These are phyloP conservation scores for Starmerella cellae DNA, from an alignment of 805 yeast species.

Conservation along the genomic window DNA sequence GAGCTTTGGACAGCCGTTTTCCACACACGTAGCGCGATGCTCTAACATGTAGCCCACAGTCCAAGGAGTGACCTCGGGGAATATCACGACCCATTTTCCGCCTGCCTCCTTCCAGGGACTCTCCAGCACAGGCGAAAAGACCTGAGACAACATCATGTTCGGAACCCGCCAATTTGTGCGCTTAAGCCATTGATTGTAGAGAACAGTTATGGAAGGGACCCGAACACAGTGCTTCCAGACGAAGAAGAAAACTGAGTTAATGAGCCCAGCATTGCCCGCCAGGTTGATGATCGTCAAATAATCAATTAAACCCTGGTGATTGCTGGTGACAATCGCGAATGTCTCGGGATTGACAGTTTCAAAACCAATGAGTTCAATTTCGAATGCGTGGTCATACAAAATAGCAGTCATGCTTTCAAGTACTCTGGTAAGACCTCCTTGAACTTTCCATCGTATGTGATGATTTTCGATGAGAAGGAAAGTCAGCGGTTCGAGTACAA, in stretches of 20 bases:
- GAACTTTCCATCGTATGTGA: constrained; percentile 9
- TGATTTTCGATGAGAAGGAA: constrained; percentile 1
- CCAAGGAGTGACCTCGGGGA: constrained; percentile 64
- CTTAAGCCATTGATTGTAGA: constrained; percentile 13
- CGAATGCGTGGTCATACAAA: constrained; percentile 7
- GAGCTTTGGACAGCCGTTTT: constrained; percentile 47
- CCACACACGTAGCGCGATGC: constrained; percentile 44
- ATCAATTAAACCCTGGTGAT: constrained; percentile 61
- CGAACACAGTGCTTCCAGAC: constrained; percentile 28
- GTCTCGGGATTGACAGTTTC: constrained; percentile 17
- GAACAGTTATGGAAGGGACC: constrained; percentile 14
- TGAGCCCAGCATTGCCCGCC: constrained; percentile 23
- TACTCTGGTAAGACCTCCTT: constrained; percentile 2
- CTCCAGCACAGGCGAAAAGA: constrained; percentile 13
- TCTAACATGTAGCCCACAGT: constrained; percentile 25
- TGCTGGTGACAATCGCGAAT: constrained; percentile 33
- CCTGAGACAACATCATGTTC: constrained; percentile 5
- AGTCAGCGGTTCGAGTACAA: constrained; percentile 7
- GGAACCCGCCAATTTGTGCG: constrained; percentile 25
- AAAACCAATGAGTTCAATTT: constrained; percentile 13
- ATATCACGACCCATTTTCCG: constrained; percentile 44
- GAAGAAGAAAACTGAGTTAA: constrained; percentile 27
- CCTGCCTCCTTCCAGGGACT: constrained; percentile 11
- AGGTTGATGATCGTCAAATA: constrained; percentile 39
- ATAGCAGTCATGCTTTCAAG: constrained; percentile 3